A percentile compares a stretch with the other conserved stretches of the same genome.
These are phyloP conservation scores for Trichoderma virens DNA, from an alignment of 495 filamentous ascomycete genomes.

Conservation along the genomic window DNA sequence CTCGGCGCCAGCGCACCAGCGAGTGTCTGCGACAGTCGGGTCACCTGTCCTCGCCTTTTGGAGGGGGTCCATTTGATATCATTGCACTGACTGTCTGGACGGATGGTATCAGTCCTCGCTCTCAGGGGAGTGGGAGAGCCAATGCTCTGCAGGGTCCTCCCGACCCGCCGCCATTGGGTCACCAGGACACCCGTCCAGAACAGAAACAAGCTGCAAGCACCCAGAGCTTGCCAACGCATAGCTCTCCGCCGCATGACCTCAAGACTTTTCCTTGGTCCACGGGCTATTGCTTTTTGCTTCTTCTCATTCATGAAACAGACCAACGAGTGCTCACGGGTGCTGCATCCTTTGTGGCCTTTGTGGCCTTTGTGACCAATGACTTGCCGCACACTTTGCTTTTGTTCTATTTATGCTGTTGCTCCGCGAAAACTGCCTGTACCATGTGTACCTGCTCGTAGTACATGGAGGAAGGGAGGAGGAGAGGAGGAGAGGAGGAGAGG, in stretches of 20 bases:
- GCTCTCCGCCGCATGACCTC: conserved; percentile 8
- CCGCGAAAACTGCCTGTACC: too few relatives aligned
- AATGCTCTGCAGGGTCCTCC: conserved; percentile 7
- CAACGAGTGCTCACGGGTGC: neutral
- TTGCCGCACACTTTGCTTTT: neutral
- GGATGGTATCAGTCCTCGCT: too few relatives aligned
- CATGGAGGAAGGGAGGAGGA: neutral
- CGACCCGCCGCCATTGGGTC: conserved; percentile 7
- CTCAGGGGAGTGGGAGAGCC: conserved; percentile 1
- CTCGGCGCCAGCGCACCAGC: conserved; percentile 7
- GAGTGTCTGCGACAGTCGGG: conserved; percentile 4
- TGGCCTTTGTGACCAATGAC: neutral
- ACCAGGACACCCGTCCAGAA: conserved; percentile 3
- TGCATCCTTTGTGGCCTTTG: neutral
- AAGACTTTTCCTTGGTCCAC: conserved; percentile 9
- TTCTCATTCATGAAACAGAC: neutral
- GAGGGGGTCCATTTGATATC: neutral
- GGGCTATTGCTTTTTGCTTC: neutral
- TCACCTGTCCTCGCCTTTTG: conserved; percentile 2
- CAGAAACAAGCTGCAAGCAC: conserved; percentile 2
- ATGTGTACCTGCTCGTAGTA: too few relatives aligned
- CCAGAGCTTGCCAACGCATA: conserved; percentile 8
- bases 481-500: neutral
- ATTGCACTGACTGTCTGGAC: too few relatives aligned
- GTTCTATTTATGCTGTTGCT: neutral